Percentiles rank a stretch among this genome's conserved stretches.
Conservation (phyloP, 352 stramenopile species). For the Thraustotheca clavata region DNA sequence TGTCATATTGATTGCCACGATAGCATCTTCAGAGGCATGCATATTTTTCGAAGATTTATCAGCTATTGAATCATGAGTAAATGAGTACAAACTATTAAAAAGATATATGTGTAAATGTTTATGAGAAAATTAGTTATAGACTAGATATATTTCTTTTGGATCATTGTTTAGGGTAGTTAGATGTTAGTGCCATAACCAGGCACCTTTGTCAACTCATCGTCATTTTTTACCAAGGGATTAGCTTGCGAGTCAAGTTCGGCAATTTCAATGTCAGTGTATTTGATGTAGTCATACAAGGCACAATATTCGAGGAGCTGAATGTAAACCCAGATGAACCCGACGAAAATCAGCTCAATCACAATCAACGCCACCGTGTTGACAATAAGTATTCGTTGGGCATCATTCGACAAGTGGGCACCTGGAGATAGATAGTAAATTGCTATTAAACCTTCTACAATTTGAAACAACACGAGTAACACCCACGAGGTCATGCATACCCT, state of each 20-base stretch:
- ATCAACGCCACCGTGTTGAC: conserved; percentile 3
- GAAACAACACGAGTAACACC: conserved; percentile 5
- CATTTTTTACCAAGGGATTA: too few relatives aligned
- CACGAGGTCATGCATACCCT: conserved; percentile 2
- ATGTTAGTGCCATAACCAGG: too few relatives aligned
- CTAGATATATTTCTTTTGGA: too few relatives aligned
- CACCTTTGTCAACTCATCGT: too few relatives aligned
- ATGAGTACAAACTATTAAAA: background rate
- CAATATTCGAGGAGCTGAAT: conserved; percentile 19
- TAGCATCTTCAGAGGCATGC: background rate
- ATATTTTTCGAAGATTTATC: conserved; percentile 8
- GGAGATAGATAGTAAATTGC: background rate
- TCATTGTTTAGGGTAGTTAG: too few relatives aligned
- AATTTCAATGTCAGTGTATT: background rate
- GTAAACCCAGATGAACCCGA: conserved; percentile 18
- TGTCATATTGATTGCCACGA: conserved; percentile 5
- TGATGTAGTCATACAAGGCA: conserved; percentile 4
- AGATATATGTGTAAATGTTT: background rate
- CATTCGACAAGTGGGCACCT: background rate
- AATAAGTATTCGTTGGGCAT: background rate
- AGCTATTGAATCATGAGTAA: background rate
- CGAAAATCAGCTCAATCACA: conserved; percentile 13
- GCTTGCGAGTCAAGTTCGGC: too few relatives aligned
- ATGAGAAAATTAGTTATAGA: too few relatives aligned
- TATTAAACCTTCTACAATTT: conserved; percentile 12